Conservation (phyloP, 1,284 basidiomycete genomes). For the Acaromyces ingoldii region DNA sequence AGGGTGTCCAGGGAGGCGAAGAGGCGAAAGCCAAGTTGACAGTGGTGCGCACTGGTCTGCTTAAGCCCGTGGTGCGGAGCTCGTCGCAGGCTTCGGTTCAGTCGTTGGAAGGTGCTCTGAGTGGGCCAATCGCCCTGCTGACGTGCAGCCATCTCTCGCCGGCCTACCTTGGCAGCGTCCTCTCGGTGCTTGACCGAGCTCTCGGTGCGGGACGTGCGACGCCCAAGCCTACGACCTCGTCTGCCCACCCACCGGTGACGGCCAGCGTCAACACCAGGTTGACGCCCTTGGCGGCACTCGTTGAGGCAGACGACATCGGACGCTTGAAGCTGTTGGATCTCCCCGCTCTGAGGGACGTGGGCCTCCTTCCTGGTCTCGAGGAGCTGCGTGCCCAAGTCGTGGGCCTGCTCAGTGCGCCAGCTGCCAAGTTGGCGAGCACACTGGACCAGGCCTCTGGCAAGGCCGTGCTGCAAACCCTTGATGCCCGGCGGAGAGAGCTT, state of each 20-base stretch:
- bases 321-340: constrained; percentile 20
- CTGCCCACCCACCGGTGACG: constrained; percentile 10
- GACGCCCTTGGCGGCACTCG: constrained; percentile 33
- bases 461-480: constrained; percentile 35
- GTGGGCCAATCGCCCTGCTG: constrained; percentile 40
- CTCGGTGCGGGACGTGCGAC: constrained; percentile 16
- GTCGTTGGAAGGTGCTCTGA: constrained; percentile 18
- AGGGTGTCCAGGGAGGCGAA: constrained; percentile 1
- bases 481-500: constrained; percentile 38
- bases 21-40: constrained; percentile 21
- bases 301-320: constrained; percentile 12
- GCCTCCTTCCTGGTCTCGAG: constrained; percentile 29
- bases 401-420: constrained; percentile 38
- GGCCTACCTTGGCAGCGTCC: constrained; percentile 31
- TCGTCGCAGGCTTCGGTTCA: constrained; percentile 15
- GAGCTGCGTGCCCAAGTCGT: constrained; percentile 43
- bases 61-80: constrained; percentile 19
- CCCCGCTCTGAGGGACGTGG: constrained; percentile 31
- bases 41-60: constrained; percentile 29
- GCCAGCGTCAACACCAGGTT: constrained; percentile 29
- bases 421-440: constrained; percentile 35
- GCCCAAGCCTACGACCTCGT: constrained; percentile 14
- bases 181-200: constrained; percentile 33
- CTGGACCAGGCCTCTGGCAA: constrained; percentile 38
- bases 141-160: constrained; percentile 34